Base-by-base conservation (phyloP, 257 asterid species). In the Ehretia macrophylla region DNA sequence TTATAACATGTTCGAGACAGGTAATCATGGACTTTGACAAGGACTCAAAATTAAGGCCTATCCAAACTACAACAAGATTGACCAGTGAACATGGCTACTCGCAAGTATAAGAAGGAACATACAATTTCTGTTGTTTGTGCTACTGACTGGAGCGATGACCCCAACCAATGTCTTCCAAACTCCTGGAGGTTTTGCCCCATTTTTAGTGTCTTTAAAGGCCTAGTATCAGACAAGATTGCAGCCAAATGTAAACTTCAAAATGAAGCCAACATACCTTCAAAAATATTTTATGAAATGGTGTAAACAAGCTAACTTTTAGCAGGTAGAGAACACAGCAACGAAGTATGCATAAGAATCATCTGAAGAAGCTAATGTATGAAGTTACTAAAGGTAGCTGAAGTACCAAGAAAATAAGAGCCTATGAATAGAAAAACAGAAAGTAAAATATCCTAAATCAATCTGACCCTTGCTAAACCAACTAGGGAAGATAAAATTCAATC, bases 121-220 rank as follows among this genome's bases (percentile, higher is more conserved):
- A 85, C 97, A 66, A 22, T 75, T 69, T 63, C 71, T 51, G 62
- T 51, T 74, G 59, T 70, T 82, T 39, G 85, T 62, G 51, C 76
- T 68, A 70, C 64, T 72, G 72, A 77, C 72, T 1, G 84, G 76
- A 61, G 93, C 76, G 66, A 84, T 71, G 23, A 68, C 88, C 62
- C 75, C 81, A 11, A 58, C 59, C 80, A 88, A 75, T 23, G 99
- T 92, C 81, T 79, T 78, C 86, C 77, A 86, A 18, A 86, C 79
- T 56, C 98, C 96, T 16, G 90, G 92, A 58, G 96, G 88, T 59
- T 71, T 84, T 56, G 59, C 77, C 57, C 81, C 85, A 70, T 75
- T 75, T 64, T 71, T 77, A 47, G 68, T 72, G 60, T 82, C 85
- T 67, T 81, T 85, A 71, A 84, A 92, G 44, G 93, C 95, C 95